Percentiles rank a stretch among this genome's conserved stretches.
These are phyloP conservation scores for Boletus barrowsii DNA, from an alignment of 768 basidiomycete genomes.

Conservation along the genomic window DNA sequence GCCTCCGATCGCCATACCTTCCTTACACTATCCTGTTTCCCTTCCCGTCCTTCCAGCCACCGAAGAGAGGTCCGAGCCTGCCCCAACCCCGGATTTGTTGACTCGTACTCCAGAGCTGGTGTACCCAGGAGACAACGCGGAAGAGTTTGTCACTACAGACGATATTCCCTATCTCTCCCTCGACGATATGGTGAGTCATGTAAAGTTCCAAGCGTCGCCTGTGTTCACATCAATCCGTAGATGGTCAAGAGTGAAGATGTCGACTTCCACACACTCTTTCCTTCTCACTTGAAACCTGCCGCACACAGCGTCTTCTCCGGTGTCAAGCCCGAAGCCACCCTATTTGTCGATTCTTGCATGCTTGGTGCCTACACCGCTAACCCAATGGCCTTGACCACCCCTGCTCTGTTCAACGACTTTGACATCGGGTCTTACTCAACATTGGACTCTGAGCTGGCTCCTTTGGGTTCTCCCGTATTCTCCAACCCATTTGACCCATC, in stretches of 20 bases:
- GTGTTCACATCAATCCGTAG: constrained; percentile 15
- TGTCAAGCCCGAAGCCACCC: constrained; percentile 30
- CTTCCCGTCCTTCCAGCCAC: neutral
- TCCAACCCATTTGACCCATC: constrained; percentile 28
- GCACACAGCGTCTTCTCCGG: constrained; percentile 23
- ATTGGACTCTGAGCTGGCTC: constrained; percentile 4
- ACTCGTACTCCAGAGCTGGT: constrained; percentile 20
- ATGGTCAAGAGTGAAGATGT: neutral
- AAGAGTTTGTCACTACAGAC: constrained; percentile 33
- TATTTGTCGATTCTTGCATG: constrained; percentile 27
- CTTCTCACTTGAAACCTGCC: constrained; percentile 22
- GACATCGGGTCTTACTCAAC: constrained; percentile 8
- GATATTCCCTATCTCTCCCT: constrained; percentile 37
- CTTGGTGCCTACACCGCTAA: constrained; percentile 16
- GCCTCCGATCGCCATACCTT: neutral
- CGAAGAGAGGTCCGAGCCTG: constrained; percentile 1
- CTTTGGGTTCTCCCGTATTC: constrained; percentile 30
- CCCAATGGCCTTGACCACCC: neutral
- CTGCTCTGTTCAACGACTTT: constrained; percentile 9
- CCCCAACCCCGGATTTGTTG: neutral
- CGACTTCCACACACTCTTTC: constrained; percentile 6
- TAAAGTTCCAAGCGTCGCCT: neutral
- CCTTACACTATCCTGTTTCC: neutral
- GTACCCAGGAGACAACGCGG: constrained; percentile 4
- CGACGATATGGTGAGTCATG: constrained; percentile 22